Conservation (phyloP, 768 basidiomycete species). For the Mycena maculata region DNA sequence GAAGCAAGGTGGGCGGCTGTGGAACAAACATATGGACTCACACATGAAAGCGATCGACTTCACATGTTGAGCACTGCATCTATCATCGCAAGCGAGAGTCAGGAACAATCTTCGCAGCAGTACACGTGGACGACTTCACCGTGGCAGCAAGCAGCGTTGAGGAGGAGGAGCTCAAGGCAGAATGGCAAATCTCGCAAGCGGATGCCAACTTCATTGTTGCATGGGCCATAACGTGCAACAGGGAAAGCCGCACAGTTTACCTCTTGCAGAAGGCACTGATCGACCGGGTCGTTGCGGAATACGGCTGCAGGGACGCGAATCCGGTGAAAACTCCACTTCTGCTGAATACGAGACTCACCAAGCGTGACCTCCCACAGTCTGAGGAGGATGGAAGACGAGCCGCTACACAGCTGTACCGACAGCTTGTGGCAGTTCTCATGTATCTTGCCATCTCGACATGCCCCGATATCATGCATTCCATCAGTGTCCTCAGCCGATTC, state of each 20-base stretch:
- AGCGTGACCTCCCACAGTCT: slow-evolving; percentile 35
- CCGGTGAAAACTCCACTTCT: slow-evolving; percentile 47
- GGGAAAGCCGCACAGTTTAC: slow-evolving; percentile 25
- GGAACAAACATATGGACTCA: slow-evolving; percentile 48
- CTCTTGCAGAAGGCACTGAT: slow-evolving; percentile 44
- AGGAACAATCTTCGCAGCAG: too few relatives aligned
- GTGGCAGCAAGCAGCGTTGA: slow-evolving; percentile 31
- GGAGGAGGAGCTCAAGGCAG: slow-evolving; percentile 37
- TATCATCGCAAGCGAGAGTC: slow-evolving; percentile 36
- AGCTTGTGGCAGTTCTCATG: slow-evolving; percentile 44
- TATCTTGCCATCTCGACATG: slow-evolving; percentile 40
- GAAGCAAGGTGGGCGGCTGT: slow-evolving; percentile 49
- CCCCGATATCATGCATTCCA: slow-evolving; percentile 6
- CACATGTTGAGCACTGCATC: slow-evolving; percentile 46
- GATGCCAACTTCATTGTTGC: slow-evolving; percentile 47
- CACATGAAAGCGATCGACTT: slow-evolving; percentile 47
- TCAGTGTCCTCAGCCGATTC: slow-evolving; percentile 30
- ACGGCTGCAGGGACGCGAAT: slow-evolving; percentile 40
- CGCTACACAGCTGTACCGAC: slow-evolving; percentile 42
- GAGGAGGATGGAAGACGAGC: slow-evolving; percentile 38
- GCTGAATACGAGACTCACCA: slow-evolving; percentile 38
- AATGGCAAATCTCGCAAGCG: slow-evolving; percentile 49
- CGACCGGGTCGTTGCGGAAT: slow-evolving; percentile 42
- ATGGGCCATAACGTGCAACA: slow-evolving; percentile 47
- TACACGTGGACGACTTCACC: too few relatives aligned